A percentile compares a stretch with the other conserved stretches of the same genome.
phyloP scores from a whole-genome alignment of 306 rosid genomes.

The Acmispon strigosus region DNA sequence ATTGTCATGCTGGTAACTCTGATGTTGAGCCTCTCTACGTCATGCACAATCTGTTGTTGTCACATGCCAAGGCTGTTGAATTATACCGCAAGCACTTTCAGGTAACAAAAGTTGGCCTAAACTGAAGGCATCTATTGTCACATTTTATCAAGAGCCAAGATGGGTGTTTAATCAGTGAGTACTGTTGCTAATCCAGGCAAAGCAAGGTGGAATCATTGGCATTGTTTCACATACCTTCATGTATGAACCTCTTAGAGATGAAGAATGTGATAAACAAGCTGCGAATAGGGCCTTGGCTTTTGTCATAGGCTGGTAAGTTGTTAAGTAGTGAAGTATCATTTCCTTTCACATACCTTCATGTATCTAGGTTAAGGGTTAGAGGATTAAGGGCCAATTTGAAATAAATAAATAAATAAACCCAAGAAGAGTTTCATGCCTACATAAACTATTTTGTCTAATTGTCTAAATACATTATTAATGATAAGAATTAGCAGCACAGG shows the following conservation, averaged over 20 bases:
- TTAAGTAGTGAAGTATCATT: background rate
- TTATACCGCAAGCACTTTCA: constrained; percentile 44
- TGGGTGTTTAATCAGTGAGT: background rate
- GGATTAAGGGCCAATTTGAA: no score
- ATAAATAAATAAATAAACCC: no score
- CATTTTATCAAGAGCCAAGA: background rate
- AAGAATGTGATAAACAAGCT: constrained; percentile 42
- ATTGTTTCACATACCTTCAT: constrained; percentile 13
- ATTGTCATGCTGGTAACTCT: constrained; percentile 51
- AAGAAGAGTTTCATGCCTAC: background rate
- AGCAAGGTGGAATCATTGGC: constrained; percentile 53
- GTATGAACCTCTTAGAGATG: constrained; percentile 59
- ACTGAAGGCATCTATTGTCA: background rate
- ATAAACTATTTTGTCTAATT: background rate
- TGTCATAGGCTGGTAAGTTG: constrained; percentile 38
- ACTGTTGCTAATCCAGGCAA: constrained; percentile 27
- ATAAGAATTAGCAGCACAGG: background rate
- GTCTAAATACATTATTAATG: background rate
- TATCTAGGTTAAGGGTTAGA: no score
- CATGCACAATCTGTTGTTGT: constrained; percentile 56
- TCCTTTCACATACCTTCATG: no score
- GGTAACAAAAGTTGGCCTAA: constrained; percentile 22
- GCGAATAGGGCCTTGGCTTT: constrained; percentile 49
- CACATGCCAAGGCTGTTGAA: constrained; percentile 59
- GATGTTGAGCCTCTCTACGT: constrained; percentile 55